Evolutionary conservation across 1,284 basidiomycete genomes (phyloP), one percentile per base, ranked within the genome.

Genomic region (Cryptococcus deneoformans): DNA sequence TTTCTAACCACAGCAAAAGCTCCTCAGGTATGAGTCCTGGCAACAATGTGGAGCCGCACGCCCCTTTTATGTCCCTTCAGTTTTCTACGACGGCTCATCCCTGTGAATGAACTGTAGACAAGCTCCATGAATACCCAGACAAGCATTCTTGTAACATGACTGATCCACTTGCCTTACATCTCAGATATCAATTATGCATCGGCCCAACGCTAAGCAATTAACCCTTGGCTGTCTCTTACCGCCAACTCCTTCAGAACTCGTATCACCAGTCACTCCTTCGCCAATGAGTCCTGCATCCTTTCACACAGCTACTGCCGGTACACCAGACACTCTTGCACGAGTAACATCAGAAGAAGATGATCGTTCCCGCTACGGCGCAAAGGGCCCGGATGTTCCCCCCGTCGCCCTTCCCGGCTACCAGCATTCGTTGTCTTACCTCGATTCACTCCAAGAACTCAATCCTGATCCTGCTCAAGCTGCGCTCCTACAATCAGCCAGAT

Each of bases 401-500:
- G 38, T 45, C 49, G 24, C 20, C 12, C 9, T 24, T 46, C 40
- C 37, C 45, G 34, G 46, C 11, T 50, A 47, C 42, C 57, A 53
- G 48, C 47, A 52, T 39, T n/a, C 50, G 14, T 4, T 29, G 29
- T 16, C 46, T n/a, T 34, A 14, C 14, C 45, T 4, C 12, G n/a
- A 1, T 11, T 7, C 45, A 16, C 14, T 34, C 8, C 8, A 7
- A 10, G 46, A 47, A 11, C 29, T 44, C 46, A 52, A 48, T 20
- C 34, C 35, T 14, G 55, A 58, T 20, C 50, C 52, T 7, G 52
- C 50, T 14, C 58, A 62, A 48, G 47, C 61, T 1, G 56, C 62
- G 2, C 54, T 70, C 5, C 52, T 75, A 9, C 61, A 68, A 44
- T 64, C 66, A 6, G 72, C 65, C 2, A 46, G 73, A 6, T 37